Conservation (phyloP, 805 yeast genomes). For the Nakazawaea wyomingensis region DNA sequence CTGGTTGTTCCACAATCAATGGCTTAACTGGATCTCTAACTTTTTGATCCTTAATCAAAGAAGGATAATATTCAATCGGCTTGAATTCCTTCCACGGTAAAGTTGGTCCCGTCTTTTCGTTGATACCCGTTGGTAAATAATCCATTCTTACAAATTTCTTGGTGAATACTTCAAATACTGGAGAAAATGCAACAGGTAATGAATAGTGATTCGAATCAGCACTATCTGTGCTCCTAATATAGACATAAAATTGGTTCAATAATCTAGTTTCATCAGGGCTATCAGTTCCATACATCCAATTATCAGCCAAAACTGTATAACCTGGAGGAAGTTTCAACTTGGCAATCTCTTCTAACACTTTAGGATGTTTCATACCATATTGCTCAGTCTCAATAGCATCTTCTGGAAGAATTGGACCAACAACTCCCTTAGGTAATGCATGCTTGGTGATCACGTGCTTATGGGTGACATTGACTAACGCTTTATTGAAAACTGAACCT, state of each 20-base stretch:
- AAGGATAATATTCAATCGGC: slow-evolving; percentile 71
- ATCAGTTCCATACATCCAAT: slow-evolving; percentile 86
- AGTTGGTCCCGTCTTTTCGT: slow-evolving; percentile 51
- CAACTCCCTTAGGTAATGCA: slow-evolving; percentile 52
- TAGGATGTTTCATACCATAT: slow-evolving; percentile 47
- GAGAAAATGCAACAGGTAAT: slow-evolving; percentile 66
- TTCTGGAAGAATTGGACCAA: slow-evolving; percentile 69
- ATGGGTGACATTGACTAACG: slow-evolving; percentile 59
- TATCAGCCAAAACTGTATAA: slow-evolving; percentile 55
- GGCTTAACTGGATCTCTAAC: slow-evolving; percentile 58
- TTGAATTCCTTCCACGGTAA: slow-evolving; percentile 55
- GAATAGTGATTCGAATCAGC: slow-evolving; percentile 73
- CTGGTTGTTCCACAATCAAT: slow-evolving; percentile 65
- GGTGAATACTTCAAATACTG: slow-evolving; percentile 61
- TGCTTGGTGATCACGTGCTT: slow-evolving; percentile 57
- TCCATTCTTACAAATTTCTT: slow-evolving; percentile 65
- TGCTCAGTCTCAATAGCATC: slow-evolving; percentile 54
- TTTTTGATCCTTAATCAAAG: slow-evolving; percentile 46
- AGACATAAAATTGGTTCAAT: slow-evolving; percentile 71
- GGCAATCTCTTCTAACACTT: slow-evolving; percentile 56
- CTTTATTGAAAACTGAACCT: slow-evolving; percentile 54
- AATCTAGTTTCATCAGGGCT: slow-evolving; percentile 54
- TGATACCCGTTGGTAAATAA: slow-evolving; percentile 67
- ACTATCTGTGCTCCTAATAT: slow-evolving; percentile 61
- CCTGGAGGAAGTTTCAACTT: slow-evolving; percentile 59